Evolutionary conservation across 2,329 filamentous ascomycete genomes (phyloP).

Genomic region (Exophiala sp.): DNA sequence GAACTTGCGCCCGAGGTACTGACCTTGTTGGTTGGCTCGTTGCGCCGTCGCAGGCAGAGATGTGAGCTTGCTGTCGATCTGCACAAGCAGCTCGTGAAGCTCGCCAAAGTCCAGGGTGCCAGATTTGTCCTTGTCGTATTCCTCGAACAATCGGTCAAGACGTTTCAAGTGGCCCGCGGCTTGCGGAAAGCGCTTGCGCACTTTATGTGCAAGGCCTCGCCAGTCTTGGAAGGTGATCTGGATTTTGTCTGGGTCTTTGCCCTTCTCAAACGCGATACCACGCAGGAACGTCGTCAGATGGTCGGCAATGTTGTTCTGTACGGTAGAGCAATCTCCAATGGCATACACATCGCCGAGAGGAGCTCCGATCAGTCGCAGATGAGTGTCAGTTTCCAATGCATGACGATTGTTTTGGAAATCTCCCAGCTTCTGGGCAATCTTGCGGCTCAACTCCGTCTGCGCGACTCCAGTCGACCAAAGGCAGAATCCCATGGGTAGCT

Average conservation of each 20-base stretch:
- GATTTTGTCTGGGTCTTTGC: slow-evolving; percentile 81
- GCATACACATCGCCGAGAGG: slow-evolving; percentile 93
- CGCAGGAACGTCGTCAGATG: slow-evolving; percentile 87
- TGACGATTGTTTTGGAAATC: slow-evolving; percentile 77
- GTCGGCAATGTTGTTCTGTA: slow-evolving; percentile 94
- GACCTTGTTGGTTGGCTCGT: slow-evolving; percentile 89
- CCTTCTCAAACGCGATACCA: slow-evolving; percentile 83
- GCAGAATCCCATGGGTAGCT: slow-evolving; percentile 92
- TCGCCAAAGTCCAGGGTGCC: slow-evolving; percentile 93
- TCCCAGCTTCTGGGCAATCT: slow-evolving; percentile 68
- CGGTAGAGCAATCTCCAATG: slow-evolving; percentile 90
- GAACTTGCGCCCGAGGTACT: slow-evolving; percentile 88
- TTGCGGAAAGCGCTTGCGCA: slow-evolving; percentile 87
- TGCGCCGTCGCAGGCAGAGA: slow-evolving; percentile 92
- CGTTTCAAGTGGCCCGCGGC: slow-evolving; percentile 78
- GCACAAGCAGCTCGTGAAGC: slow-evolving; percentile 75
- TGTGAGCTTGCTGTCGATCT: slow-evolving; percentile 93
- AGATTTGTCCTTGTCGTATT: slow-evolving; percentile 88
- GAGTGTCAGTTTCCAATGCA: slow-evolving; percentile 88
- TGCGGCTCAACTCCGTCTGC: slow-evolving; percentile 73
- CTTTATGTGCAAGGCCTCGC: slow-evolving; percentile 73
- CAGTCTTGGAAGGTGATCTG: slow-evolving; percentile 83
- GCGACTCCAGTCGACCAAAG: slow-evolving; percentile 95
- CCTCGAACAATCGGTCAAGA: slow-evolving; percentile 80
- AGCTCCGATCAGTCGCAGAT: slow-evolving; percentile 80